phyloP scores from a whole-genome alignment of 768 basidiomycete species.

The Dendrothele bispora region DNA sequence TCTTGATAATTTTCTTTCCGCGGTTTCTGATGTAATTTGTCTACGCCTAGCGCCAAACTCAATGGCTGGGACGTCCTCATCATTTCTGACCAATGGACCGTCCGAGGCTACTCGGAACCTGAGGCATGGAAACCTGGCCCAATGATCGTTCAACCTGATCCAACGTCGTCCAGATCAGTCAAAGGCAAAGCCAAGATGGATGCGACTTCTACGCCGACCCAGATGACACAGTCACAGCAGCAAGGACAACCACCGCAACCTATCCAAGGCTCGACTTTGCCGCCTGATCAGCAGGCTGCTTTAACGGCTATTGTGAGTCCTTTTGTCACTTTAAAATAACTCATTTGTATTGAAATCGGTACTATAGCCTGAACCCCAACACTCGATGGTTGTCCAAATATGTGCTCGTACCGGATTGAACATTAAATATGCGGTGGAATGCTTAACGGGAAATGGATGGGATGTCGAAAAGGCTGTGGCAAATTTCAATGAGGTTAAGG shows the following conservation, averaged over 20 bases:
- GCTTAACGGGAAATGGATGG: conserved; percentile 85
- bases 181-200: conserved; percentile 23
- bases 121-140: conserved; percentile 79
- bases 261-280: conserved; percentile 22
- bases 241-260: conserved; percentile 26
- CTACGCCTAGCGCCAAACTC: conserved; percentile 60
- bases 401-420: conserved; percentile 78
- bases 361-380: conserved; percentile 67
- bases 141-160: conserved; percentile 64
- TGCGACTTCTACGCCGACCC: no score
- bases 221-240: conserved; percentile 7
- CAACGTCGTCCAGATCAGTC: conserved; percentile 3
- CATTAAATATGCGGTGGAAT: conserved; percentile 77
- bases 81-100: conserved; percentile 82
- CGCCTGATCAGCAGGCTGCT: conserved; percentile 49
- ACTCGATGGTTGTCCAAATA: conserved; percentile 67
- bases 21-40: conserved; percentile 7
- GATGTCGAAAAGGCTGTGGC: conserved; percentile 73
- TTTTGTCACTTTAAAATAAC: conserved; percentile 11
- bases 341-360: conserved; percentile 8
- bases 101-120: conserved; percentile 82
- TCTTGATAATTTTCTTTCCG: conserved; percentile 5
- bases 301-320: conserved; percentile 58
- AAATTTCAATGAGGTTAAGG: conserved; percentile 90
- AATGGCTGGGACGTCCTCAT: conserved; percentile 91